These are phyloP conservation scores for Trametes coccinea DNA, from an alignment of 768 basidiomycete genomes.

Conservation along the genomic window DNA sequence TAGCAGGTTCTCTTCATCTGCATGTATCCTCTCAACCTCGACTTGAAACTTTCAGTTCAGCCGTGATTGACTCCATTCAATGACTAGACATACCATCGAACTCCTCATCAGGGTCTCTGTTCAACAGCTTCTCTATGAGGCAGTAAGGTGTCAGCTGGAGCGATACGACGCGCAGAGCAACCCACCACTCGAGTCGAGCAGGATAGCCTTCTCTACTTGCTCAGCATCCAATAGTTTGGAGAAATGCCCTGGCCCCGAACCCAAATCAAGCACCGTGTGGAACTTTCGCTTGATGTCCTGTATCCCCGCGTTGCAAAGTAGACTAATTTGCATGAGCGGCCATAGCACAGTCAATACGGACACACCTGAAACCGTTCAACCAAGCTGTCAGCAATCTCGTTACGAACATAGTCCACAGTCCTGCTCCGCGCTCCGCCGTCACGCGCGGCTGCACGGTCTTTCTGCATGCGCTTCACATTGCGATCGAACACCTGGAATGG, in stretches of 20 bases:
- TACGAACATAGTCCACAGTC: slow-evolving; percentile 87
- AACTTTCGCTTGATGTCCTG: slow-evolving; percentile 93
- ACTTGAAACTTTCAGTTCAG: slow-evolving; percentile 46
- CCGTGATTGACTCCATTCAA: background rate
- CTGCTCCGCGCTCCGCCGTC: slow-evolving; percentile 62
- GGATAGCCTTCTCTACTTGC: slow-evolving; percentile 68
- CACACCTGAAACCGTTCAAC: slow-evolving; percentile 84
- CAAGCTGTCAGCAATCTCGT: slow-evolving; percentile 89
- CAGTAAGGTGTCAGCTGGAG: slow-evolving; percentile 1
- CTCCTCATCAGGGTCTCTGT: slow-evolving; percentile 74
- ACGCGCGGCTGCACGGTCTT: slow-evolving; percentile 65
- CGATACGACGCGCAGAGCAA: background rate
- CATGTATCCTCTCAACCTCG: slow-evolving; percentile 71
- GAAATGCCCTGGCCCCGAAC: slow-evolving; percentile 91
- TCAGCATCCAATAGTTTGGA: slow-evolving; percentile 74
- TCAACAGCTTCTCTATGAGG: slow-evolving; percentile 59
- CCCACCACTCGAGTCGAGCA: slow-evolving; percentile 87
- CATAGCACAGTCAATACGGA: background rate
- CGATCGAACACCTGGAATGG: slow-evolving; percentile 91
- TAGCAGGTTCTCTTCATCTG: slow-evolving; percentile 83
- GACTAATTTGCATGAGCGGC: background rate
- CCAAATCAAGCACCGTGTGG: slow-evolving; percentile 78
- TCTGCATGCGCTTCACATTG: slow-evolving; percentile 71
- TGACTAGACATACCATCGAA: slow-evolving; percentile 65
- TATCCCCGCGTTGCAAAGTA: background rate